phyloP scores from a whole-genome alignment of 2,329 filamentous ascomycete species.

The Penicillium fuscoglaucum region DNA sequence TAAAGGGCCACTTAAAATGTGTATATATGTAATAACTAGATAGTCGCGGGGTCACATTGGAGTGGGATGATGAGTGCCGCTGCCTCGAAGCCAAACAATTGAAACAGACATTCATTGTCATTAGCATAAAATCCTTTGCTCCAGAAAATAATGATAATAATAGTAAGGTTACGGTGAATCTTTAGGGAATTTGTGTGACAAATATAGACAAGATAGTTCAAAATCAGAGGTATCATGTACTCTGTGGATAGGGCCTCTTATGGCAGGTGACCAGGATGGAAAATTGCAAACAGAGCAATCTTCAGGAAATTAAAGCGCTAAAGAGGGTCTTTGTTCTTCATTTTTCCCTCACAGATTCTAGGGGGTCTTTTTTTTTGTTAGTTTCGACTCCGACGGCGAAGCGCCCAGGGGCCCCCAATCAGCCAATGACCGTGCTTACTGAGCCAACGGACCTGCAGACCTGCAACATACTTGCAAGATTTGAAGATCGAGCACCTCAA shows the following conservation, averaged over 20 bases:
- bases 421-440: slow-evolving; percentile 16
- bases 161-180: too few species aligned
- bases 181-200: not conserved
- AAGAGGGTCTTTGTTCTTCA: not conserved
- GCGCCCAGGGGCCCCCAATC: slow-evolving; percentile 12
- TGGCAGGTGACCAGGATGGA: not conserved
- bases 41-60: not conserved
- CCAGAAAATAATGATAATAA: too few species aligned
- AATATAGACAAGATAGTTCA: not conserved
- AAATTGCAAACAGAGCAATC: slow-evolving; percentile 1
- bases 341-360: not conserved
- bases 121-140: too few species aligned
- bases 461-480: slow-evolving; percentile 10
- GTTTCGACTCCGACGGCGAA: slow-evolving; percentile 4
- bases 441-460: slow-evolving; percentile 11
- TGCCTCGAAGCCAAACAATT: not conserved
- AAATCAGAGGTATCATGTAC: not conserved
- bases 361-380: not conserved
- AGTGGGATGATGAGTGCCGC: not conserved
- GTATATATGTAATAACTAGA: not conserved
- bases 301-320: slow-evolving; percentile 1
- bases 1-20: not conserved
- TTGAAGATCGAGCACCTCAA: not conserved
- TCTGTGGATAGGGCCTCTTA: not conserved
- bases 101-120: too few species aligned